A percentile compares a stretch with the other conserved stretches of the same genome.
Evolutionary conservation across 257 asterid species (phyloP).

Genomic region (Sherardia arvensis): DNA sequence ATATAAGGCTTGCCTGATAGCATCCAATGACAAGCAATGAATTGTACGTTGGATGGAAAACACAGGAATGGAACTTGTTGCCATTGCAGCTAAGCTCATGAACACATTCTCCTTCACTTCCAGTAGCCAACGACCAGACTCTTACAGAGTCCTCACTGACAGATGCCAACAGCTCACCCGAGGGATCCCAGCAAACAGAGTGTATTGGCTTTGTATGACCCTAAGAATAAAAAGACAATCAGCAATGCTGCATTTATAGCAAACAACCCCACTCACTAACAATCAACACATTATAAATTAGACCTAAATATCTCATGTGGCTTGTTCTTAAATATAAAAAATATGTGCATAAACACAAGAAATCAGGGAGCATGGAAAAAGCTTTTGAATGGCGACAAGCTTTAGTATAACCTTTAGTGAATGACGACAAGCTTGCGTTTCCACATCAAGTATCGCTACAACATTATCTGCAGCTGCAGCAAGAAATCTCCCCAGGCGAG

Average conservation of each 20-base stretch:
- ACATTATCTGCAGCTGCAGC: conserved; percentile 96
- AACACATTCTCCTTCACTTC: conserved; percentile 73
- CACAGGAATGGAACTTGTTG: conserved; percentile 81
- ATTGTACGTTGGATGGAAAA: conserved; percentile 78
- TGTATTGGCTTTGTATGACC: conserved; percentile 70
- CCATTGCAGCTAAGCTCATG: conserved; percentile 85
- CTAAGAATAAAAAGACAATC: conserved; percentile 20
- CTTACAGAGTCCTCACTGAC: conserved; percentile 85
- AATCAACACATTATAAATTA: neutral
- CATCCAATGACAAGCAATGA: conserved; percentile 88
- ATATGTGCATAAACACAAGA: neutral
- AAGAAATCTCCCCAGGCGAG: conserved; percentile 77
- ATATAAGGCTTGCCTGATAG: conserved; percentile 60
- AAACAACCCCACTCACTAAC: neutral
- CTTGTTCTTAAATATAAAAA: neutral
- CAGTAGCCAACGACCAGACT: conserved; percentile 82
- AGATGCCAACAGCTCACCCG: conserved; percentile 85
- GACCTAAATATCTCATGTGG: neutral
- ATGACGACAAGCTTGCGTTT: conserved; percentile 70
- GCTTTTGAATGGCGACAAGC: conserved; percentile 81
- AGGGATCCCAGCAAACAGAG: conserved; percentile 81
- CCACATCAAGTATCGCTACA: conserved; percentile 75
- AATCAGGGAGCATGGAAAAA: neutral
- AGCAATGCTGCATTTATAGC: neutral
- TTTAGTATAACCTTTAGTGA: conserved; percentile 65